Evolutionary conservation across 2,329 filamentous ascomycete species (phyloP), one percentile per base, ranked within the genome.

Genomic region (Alternaria longipes): DNA sequence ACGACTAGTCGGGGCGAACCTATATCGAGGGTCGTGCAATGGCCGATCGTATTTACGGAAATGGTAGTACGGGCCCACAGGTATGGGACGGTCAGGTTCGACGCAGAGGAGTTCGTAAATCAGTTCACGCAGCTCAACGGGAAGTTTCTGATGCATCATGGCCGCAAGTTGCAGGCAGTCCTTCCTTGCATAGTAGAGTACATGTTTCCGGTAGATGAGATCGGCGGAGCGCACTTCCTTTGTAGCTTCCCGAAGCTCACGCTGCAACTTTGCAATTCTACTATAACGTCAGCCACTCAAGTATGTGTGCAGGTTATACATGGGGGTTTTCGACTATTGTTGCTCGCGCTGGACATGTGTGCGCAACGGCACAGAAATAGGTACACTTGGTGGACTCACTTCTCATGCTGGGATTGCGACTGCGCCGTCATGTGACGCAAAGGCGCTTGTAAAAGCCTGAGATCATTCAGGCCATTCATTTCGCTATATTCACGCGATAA

Each of bases 41-140:
- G 34, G 38, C 16, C 42, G 24, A 26, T 64, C 36, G 24, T 72
- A 73, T n/a, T 38, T 52, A 2, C 66, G 64, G 20, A 67, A 69
- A 40, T 74, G 72, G 51, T 68, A 67, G 26, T 69, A 68, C 14
- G 69, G 67, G 3, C 72, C 70, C 34, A 70, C 56, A 11, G 63
- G 65, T 24, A 74, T 69, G 1, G 58, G 59, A 20, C 59, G 65
- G 8, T 72, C 69, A 0, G 51, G 42, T 20, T 71, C 68, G 24
- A 72, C 44, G 52, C 68, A 71, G 8, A 74, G 55, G 38, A 64
- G 66, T 34, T 58, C 59, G 40, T 74, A 74, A 4, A 74, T 47
- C 24, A 68, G 16, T 14, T 71, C 62, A 20, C 66, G 66, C 9
- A 74, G 38, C 36, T 72, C 68, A 2, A 18, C 38, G 5, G 72